Evolutionary conservation across 2,329 filamentous ascomycete genomes (phyloP).

Genomic region (Cercospora sp.): DNA sequence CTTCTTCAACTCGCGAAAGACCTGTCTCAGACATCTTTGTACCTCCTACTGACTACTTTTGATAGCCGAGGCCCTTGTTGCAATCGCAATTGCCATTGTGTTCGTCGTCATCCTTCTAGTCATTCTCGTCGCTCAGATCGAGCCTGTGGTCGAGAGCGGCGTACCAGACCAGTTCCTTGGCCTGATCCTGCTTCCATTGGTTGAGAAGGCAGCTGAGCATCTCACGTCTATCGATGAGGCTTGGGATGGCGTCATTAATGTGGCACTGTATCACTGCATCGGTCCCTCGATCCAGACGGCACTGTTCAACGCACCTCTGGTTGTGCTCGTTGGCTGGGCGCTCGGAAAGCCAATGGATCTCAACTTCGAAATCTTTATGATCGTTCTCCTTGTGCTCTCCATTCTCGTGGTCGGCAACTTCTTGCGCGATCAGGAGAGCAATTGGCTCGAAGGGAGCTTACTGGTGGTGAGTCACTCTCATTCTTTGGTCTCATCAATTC

Average conservation of each 20-base stretch:
- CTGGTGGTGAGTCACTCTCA: conserved; percentile 55
- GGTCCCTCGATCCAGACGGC: conserved; percentile 87
- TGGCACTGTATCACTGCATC: conserved; percentile 80
- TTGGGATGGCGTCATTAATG: conserved; percentile 74
- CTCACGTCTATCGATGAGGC: conserved; percentile 81
- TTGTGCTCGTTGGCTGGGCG: conserved; percentile 82
- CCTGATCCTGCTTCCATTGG: conserved; percentile 74
- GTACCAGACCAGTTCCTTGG: conserved; percentile 63
- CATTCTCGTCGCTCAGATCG: conserved; percentile 73
- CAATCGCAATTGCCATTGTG: conserved; percentile 63
- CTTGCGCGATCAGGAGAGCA: conserved; percentile 80
- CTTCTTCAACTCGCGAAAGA: too few species aligned
- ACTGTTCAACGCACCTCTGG: conserved; percentile 80
- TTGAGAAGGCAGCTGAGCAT: conserved; percentile 84
- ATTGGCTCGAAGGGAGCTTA: conserved; percentile 83
- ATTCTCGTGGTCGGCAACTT: conserved; percentile 72
- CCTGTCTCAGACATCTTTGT: too few species aligned
- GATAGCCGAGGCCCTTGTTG: conserved; percentile 63
- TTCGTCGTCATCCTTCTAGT: conserved; percentile 74
- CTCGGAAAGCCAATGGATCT: conserved; percentile 66
- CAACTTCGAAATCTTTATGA: conserved; percentile 86
- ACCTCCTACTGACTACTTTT: too few species aligned
- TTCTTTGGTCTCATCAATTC: neutral
- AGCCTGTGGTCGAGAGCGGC: conserved; percentile 51
- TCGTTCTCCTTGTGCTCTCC: conserved; percentile 75